Evolutionary conservation across 2,329 filamentous ascomycete species (phyloP).

Genomic region (Botryotinia narcissicola): DNA sequence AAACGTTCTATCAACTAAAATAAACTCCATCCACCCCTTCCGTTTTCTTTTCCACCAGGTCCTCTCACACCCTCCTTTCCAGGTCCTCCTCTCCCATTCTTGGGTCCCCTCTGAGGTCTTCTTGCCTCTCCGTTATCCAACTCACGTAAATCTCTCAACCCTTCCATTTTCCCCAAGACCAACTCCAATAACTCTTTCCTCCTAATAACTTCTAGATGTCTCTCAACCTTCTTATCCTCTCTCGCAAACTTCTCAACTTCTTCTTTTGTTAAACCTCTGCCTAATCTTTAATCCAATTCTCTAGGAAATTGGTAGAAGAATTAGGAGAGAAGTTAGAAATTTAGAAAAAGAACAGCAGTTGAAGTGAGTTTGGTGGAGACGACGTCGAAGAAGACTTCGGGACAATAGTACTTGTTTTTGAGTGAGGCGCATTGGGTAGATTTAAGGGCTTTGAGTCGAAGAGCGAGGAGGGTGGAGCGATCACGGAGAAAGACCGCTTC

Average conservation of each 20-base stretch:
- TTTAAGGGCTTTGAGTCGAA: slow-evolving; percentile 84
- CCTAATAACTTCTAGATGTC: slow-evolving; percentile 87
- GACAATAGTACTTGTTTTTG: slow-evolving; percentile 94
- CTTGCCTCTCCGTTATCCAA: slow-evolving; percentile 64
- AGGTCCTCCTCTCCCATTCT: slow-evolving; percentile 18
- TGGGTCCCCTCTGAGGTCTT: slow-evolving; percentile 26
- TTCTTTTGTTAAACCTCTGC: slow-evolving; percentile 71
- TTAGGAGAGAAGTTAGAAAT: slow-evolving; percentile 92
- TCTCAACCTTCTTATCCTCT: slow-evolving; percentile 85
- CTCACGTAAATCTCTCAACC: slow-evolving; percentile 60
- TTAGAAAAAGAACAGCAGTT: slow-evolving; percentile 93
- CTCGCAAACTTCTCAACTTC: slow-evolving; percentile 88
- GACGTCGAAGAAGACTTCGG: slow-evolving; percentile 95
- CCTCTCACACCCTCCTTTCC: slow-evolving; percentile 19
- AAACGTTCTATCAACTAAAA: slow-evolving; percentile 7
- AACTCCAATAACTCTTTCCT: slow-evolving; percentile 91
- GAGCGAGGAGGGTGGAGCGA: slow-evolving; percentile 82
- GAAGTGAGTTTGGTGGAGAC: slow-evolving; percentile 92
- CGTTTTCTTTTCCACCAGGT: slow-evolving; percentile 19
- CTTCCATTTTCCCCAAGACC: slow-evolving; percentile 94
- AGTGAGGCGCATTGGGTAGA: slow-evolving; percentile 82
- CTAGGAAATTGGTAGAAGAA: slow-evolving; percentile 98
- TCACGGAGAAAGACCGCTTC: slow-evolving; percentile 94
- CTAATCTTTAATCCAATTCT: slow-evolving; percentile 82
- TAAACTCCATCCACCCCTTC: slow-evolving; percentile 18